Percentiles rank a stretch among this genome's conserved stretches.
These are phyloP conservation scores for Phyllachora maydis DNA, from an alignment of 2,329 filamentous ascomycete species.

Conservation along the genomic window DNA sequence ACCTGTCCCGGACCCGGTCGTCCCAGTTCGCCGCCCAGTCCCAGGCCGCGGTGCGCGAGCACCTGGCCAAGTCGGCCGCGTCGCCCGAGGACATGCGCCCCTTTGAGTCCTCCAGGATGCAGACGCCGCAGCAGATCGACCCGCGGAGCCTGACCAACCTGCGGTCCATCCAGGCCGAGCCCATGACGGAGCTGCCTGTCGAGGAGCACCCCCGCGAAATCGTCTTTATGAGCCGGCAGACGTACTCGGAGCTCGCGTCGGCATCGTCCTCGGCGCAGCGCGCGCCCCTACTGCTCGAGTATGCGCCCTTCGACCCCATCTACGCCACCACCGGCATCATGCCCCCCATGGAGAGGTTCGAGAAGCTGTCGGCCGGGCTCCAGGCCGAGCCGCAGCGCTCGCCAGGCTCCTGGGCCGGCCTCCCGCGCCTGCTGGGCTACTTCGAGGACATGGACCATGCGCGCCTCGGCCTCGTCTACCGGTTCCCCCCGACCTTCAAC, in stretches of 20 bases:
- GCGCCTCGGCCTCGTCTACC: constrained; percentile 55
- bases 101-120: constrained; percentile 39
- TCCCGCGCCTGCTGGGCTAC: constrained; percentile 43
- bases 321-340: constrained; percentile 41
- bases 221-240: constrained; percentile 27
- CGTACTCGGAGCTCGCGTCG: constrained; percentile 24
- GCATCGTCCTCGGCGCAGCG: constrained; percentile 20
- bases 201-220: constrained; percentile 20
- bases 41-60: constrained; percentile 11
- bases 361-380: constrained; percentile 37
- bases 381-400: constrained; percentile 29
- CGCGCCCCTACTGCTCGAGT: constrained; percentile 47
- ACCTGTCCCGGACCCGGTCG: constrained; percentile 46
- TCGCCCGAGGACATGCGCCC: constrained; percentile 22
- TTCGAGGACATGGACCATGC: constrained; percentile 55
- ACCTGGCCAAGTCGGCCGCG: constrained; percentile 14
- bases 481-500: constrained; percentile 46
- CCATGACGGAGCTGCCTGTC: constrained; percentile 13
- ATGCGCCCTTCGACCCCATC: constrained; percentile 41
- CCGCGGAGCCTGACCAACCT: constrained; percentile 29
- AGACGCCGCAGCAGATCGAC: constrained; percentile 38
- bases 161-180: constrained; percentile 16
- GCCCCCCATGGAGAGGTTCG: constrained; percentile 43
- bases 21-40: constrained; percentile 18
- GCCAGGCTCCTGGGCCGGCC: constrained; percentile 35